Base-by-base conservation (phyloP, 495 filamentous ascomycete species). In the Xylaria flabelliformis region DNA sequence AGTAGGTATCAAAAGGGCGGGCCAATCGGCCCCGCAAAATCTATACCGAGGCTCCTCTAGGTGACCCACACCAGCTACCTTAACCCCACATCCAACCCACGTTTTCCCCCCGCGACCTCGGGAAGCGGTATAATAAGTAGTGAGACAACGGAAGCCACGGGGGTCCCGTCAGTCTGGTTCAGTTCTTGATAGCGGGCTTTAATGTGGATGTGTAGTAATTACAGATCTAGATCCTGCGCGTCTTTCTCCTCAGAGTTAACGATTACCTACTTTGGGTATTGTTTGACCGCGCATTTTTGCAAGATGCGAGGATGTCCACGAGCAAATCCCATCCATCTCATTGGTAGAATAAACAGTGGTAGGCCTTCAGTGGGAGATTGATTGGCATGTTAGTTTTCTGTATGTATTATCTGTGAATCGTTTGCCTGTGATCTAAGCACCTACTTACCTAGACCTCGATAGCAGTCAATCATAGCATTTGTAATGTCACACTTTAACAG, bases 31-130 rank as follows among this genome's bases (percentile, higher is more conserved):
- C 36, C 59, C 59, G 21, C 5, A 62, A 9, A 41, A 42, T 4
- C 41, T 4, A 39, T 36, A 41, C 67, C 67, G 67, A 69, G 67
- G 67, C 26, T 36, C 24, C 26, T 46, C 26, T 61, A 36, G 13
- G 48, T 26, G 29, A 55, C 17, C 36, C 65, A 56, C 24, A 42
- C 4, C 39, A 63, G 39, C 59, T 63, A 4, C 36, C 32, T 15
- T 21, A 24, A 26, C 59, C 59, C 36, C 32, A 62, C 24, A 19
- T 41, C 8, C 13, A 13, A 2, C 36, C 59, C 59, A 62, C 7
- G 39, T 63, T 61, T 61, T 61, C 32, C 56, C 56, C 21, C 56
- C 56, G 15, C 56, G 19, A 39, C 56, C 56, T 39, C 29, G 29
- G 29, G 46, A 50, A 50, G 44, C 44, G 13, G 44, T 46, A 29